Conservation (phyloP, 306 rosid species). For the Ochetophila trinervis region DNA sequence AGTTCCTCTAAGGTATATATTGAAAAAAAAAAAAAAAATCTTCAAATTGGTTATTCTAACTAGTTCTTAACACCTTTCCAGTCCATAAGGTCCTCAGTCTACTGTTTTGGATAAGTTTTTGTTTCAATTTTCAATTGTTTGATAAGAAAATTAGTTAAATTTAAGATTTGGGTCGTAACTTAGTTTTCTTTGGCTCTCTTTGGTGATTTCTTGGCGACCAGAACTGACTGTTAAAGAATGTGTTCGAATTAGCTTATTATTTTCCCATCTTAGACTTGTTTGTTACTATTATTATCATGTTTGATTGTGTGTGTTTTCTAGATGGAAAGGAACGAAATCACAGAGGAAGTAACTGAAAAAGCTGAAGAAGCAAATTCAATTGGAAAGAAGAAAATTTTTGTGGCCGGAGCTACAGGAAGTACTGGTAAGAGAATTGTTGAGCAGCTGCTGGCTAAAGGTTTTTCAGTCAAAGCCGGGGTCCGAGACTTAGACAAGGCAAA, state of each 20-base stretch:
- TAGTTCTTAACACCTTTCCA: no score
- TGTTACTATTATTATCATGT: neutral
- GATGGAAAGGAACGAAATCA: conserved; percentile 74
- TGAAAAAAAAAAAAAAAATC: neutral
- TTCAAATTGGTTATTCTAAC: neutral
- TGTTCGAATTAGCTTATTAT: no score
- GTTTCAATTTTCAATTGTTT: no score
- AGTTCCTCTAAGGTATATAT: conserved; percentile 57
- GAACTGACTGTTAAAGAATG: no score
- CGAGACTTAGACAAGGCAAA: conserved; percentile 79
- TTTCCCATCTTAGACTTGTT: neutral
- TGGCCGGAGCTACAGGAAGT: conserved; percentile 92
- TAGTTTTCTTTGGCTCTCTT: no score
- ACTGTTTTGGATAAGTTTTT: no score
- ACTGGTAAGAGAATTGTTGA: conserved; percentile 86
- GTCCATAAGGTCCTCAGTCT: no score
- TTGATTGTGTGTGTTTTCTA: conserved; percentile 16
- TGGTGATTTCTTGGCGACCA: no score
- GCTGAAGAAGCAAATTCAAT: conserved; percentile 26
- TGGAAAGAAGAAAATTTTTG: conserved; percentile 68
- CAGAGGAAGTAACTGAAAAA: conserved; percentile 39
- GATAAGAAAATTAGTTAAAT: no score
- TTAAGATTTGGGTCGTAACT: no score
- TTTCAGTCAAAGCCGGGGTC: conserved; percentile 85
- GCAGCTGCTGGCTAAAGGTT: conserved; percentile 84